These are phyloP conservation scores for Cyathus striatus DNA, from an alignment of 768 basidiomycete species.

Conservation along the genomic window DNA sequence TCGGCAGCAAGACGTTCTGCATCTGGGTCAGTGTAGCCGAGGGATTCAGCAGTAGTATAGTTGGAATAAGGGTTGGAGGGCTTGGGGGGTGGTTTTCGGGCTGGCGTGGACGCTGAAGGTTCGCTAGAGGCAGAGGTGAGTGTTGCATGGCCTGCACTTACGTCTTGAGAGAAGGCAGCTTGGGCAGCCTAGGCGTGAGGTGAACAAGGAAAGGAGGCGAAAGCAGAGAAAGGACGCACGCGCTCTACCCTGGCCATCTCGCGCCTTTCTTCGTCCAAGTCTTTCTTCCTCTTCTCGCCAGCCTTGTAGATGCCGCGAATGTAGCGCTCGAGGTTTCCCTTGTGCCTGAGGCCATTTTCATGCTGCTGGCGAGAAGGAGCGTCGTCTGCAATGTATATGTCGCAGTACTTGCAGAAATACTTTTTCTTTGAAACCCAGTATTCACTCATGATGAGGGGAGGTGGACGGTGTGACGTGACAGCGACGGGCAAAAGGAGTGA, in stretches of 20 bases:
- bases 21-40: slow-evolving; percentile 79
- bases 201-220: neutral
- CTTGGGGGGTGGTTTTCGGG: slow-evolving; percentile 39
- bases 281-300: slow-evolving; percentile 84
- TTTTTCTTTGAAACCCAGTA: slow-evolving; percentile 93
- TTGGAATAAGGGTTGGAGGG: slow-evolving; percentile 69
- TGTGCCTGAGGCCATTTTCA: slow-evolving; percentile 90
- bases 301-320: slow-evolving; percentile 90
- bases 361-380: slow-evolving; percentile 87
- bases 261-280: slow-evolving; percentile 77
- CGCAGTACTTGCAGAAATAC: slow-evolving; percentile 96
- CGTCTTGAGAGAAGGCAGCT: slow-evolving; percentile 74
- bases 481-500: no score
- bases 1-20: slow-evolving; percentile 60
- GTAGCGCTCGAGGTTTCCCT: slow-evolving; percentile 91
- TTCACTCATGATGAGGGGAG: slow-evolving; percentile 79
- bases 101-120: slow-evolving; percentile 25
- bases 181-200: slow-evolving; percentile 55
- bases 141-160: slow-evolving; percentile 61
- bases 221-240: slow-evolving; percentile 32
- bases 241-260: slow-evolving; percentile 86
- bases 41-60: slow-evolving; percentile 82
- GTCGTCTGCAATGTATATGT: slow-evolving; percentile 96
- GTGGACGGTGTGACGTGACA: no score
- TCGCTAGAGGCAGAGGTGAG: slow-evolving; percentile 24